Base-by-base conservation (phyloP, 176 grass and related monocot species). In the Oryza punctata region DNA sequence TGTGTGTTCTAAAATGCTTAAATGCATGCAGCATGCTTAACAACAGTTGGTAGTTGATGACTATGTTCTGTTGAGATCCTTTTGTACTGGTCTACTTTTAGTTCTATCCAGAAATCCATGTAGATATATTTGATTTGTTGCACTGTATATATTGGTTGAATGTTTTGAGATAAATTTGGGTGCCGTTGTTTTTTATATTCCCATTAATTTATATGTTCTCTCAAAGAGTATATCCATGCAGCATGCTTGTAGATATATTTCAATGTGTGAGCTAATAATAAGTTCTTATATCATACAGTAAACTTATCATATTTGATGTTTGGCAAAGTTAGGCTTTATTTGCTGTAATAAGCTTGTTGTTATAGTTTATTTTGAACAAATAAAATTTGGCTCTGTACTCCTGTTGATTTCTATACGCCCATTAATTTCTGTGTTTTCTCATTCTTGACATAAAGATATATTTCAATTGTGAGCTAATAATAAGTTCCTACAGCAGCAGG, bases 401-500 rank as follows among this genome's bases (percentile, higher is more conserved):
- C 2, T 4, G 1, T 32, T 72, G 21, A 30, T 63, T 11, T 12
- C n/a, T 77, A 13, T 35, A 4, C 54, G 3, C 32, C 32, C 11
- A 43, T 28, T 23, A 78, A 25, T 57, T 59, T n/a, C 57, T 35
- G 11, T 3, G 7, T 72, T 66, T 10, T 44, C 45, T 69, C 0
- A 0, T 75, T 59, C 18, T 2, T 46, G 18, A 44, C 35, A 18
- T 24, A 44, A n/a, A 14, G 25, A 32, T 16, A 14, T 82, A 4
- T 76, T 33, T 25, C 10, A 65, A 63, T 57, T 63, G 35, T 69
- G 21, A 14, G 33, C 63, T 87, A 45, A 87, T 25, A 43, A 47
- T 61, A 81, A 69, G 12, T 76, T 81, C 63, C 11, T 67, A 59
- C 46, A 75, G 43, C 59, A 32, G 73, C 68, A 89, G 87, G 87